These are phyloP conservation scores for Arabidopsis lyrata DNA, from an alignment of 441 rosid genomes.

Conservation along the genomic window DNA sequence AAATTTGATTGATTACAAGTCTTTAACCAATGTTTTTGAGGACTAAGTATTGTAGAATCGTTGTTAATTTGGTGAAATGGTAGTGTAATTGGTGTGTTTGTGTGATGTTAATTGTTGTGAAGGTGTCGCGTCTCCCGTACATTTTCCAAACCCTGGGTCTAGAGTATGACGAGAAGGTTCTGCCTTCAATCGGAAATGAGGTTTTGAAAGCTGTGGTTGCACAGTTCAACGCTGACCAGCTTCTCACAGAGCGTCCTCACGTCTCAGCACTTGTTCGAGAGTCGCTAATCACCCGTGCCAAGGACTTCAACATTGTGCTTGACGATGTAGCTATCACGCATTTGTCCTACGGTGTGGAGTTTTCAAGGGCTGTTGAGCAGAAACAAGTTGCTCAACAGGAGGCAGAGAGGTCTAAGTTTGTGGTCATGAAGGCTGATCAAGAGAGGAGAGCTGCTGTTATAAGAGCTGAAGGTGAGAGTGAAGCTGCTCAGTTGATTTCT, in stretches of 20 bases:
- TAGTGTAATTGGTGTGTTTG: neutral
- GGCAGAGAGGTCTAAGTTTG: slow-evolving; percentile 92
- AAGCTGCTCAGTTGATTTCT: slow-evolving; percentile 87
- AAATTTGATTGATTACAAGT: neutral
- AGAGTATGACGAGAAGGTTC: slow-evolving; percentile 95
- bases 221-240: slow-evolving; percentile 98
- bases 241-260: slow-evolving; percentile 93
- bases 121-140: slow-evolving; percentile 75
- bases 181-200: slow-evolving; percentile 96
- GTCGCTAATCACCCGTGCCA: slow-evolving; percentile 76
- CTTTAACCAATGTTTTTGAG: neutral
- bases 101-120: neutral
- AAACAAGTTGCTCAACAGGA: slow-evolving; percentile 99
- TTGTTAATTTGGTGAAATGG: neutral
- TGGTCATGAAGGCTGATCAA: slow-evolving; percentile 95
- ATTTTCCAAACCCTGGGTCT: slow-evolving; percentile 91
- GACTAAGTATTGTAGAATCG: neutral
- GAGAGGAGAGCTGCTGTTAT: slow-evolving; percentile 97
- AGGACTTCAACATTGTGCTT: slow-evolving; percentile 82
- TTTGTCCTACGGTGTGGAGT: slow-evolving; percentile 88
- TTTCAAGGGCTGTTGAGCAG: slow-evolving; percentile 97
- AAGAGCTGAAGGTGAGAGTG: slow-evolving; percentile 98
- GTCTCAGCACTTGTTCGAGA: slow-evolving; percentile 88
- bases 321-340: slow-evolving; percentile 97
- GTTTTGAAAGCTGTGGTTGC: slow-evolving; percentile 94